Percentiles rank a stretch among this genome's conserved stretches.
Evolutionary conservation across 306 rosid species (phyloP).

Genomic region (Vigna trinervia): DNA sequence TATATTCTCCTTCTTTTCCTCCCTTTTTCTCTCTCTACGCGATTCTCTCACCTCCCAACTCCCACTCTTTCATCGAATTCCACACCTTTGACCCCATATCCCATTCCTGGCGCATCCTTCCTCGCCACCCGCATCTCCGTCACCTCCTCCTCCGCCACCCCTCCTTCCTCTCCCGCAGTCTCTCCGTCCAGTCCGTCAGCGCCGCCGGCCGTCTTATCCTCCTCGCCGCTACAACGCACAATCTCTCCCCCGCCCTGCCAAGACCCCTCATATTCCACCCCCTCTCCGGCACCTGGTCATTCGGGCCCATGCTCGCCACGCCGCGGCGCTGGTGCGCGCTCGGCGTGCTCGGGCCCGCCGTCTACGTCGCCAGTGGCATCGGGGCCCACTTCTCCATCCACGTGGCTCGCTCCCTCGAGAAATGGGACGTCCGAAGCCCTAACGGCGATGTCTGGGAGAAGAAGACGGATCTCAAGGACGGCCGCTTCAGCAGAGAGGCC

Average conservation of each 20-base stretch:
- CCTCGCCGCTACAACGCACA: constrained; percentile 73
- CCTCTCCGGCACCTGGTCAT: constrained; percentile 45
- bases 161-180: constrained; percentile 76
- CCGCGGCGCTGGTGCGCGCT: constrained; percentile 92
- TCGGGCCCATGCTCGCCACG: constrained; percentile 54
- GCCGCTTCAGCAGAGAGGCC: constrained; percentile 78
- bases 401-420: constrained; percentile 62
- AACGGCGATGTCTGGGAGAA: constrained; percentile 53
- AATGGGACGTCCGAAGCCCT: constrained; percentile 44
- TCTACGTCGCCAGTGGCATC: constrained; percentile 79
- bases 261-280: constrained; percentile 74
- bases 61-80: constrained; percentile 23
- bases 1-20: constrained; percentile 76
- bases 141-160: constrained; percentile 75
- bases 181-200: constrained; percentile 72
- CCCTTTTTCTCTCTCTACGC: constrained; percentile 75
- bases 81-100: constrained; percentile 72
- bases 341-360: constrained; percentile 45
- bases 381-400: constrained; percentile 68
- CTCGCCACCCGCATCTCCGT: constrained; percentile 58
- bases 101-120: constrained; percentile 57
- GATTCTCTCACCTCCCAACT: constrained; percentile 41
- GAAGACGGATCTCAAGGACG: constrained; percentile 55
- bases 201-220: constrained; percentile 60
- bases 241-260: constrained; percentile 68